These are phyloP conservation scores for Botrytis sinoallii DNA, from an alignment of 2,329 filamentous ascomycete genomes.

Conservation along the genomic window DNA sequence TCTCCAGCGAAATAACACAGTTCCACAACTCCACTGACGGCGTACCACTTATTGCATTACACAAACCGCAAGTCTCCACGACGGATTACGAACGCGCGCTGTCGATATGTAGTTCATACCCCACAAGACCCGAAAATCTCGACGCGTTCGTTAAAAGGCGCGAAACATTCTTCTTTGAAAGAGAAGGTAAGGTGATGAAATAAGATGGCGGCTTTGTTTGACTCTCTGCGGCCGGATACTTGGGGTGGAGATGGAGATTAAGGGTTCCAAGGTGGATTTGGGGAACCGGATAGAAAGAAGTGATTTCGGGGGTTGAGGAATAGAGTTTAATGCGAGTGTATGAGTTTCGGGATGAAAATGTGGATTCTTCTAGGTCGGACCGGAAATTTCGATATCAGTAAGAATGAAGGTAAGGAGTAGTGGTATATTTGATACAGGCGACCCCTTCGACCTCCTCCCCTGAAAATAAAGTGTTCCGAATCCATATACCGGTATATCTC, in stretches of 20 bases:
- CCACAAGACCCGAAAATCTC: background rate
- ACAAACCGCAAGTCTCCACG: constrained; percentile 35
- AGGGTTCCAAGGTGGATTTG: background rate
- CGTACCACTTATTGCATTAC: constrained; percentile 36
- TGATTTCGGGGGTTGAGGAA: background rate
- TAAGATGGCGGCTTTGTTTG: background rate
- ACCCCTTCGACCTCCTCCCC: too few species aligned
- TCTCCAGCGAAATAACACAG: constrained; percentile 35
- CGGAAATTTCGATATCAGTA: too few species aligned
- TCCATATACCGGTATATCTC: too few species aligned
- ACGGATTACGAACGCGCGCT: constrained; percentile 41
- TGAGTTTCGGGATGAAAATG: constrained; percentile 11
- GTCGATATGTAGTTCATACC: constrained; percentile 36
- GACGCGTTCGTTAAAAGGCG: constrained; percentile 19
- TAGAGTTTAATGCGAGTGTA: background rate
- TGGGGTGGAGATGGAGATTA: constrained; percentile 6
- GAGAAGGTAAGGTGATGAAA: constrained; percentile 20
- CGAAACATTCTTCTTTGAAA: constrained; percentile 32
- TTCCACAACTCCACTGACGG: constrained; percentile 39
- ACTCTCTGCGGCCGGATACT: constrained; percentile 14
- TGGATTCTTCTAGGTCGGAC: too few species aligned
- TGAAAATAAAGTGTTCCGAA: too few species aligned
- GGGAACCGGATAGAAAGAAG: background rate
- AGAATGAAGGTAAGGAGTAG: too few species aligned
- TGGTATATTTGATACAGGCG: too few species aligned